phyloP scores from a whole-genome alignment of 2,329 filamentous ascomycete species.

The Talaromyces sp. region DNA sequence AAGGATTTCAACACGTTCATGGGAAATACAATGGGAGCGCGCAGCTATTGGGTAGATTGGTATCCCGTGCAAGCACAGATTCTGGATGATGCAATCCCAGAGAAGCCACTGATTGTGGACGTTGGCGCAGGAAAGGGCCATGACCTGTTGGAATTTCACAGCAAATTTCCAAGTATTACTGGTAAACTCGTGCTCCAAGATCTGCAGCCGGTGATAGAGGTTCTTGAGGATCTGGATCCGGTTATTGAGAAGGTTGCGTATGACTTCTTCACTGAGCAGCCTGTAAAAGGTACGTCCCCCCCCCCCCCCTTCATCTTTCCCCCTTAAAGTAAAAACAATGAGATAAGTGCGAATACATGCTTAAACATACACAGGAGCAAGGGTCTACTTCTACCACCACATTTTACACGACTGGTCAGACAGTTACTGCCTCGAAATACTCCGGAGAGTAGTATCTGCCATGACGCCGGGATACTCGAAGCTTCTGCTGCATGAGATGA shows the following conservation, averaged over 20 bases:
- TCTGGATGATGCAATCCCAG: background rate
- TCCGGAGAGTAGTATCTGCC: conserved; percentile 26
- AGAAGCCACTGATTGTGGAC: conserved; percentile 16
- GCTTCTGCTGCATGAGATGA: conserved; percentile 43
- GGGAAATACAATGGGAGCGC: background rate
- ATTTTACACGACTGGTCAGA: conserved; percentile 25
- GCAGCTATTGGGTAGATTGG: conserved; percentile 4
- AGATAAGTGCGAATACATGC: background rate
- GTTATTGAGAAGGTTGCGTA: conserved; percentile 23
- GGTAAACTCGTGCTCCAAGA: conserved; percentile 49
- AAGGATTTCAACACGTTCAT: background rate
- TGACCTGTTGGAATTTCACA: conserved; percentile 28
- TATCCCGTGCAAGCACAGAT: background rate
- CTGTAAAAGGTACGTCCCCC: background rate
- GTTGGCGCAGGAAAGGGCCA: conserved; percentile 22
- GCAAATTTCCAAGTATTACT: conserved; percentile 28
- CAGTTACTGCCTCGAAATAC: conserved; percentile 16
- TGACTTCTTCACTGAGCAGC: conserved; percentile 3
- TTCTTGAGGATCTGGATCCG: conserved; percentile 13
- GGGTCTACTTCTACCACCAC: conserved; percentile 21
- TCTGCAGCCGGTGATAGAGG: conserved; percentile 33
- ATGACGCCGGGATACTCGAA: conserved; percentile 29
- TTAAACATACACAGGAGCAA: background rate
- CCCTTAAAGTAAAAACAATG: background rate
- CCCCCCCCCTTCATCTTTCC: background rate